Percentiles rank a stretch among this genome's conserved stretches.
These are phyloP conservation scores for Raphanus sativus DNA, from an alignment of 345 rosid genomes.

Conservation along the genomic window DNA sequence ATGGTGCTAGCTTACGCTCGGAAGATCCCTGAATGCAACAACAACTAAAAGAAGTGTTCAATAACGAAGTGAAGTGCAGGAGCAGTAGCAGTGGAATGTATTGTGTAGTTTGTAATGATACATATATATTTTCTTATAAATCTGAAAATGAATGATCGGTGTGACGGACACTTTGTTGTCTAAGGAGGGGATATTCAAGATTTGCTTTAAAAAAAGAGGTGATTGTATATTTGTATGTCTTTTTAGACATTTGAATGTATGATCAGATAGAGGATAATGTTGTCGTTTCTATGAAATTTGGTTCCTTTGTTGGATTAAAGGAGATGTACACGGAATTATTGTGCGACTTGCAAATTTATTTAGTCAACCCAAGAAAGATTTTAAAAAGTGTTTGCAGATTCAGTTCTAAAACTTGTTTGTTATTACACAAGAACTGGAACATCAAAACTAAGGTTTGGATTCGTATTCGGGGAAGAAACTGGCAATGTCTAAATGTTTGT, in stretches of 20 bases:
- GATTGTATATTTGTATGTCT: neutral
- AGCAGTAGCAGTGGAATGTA: neutral
- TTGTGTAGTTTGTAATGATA: conserved; percentile 10
- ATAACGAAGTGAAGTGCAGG: conserved; percentile 17
- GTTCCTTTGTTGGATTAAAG: conserved; percentile 24
- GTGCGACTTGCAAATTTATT: conserved; percentile 10
- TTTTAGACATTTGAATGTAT: conserved; percentile 19
- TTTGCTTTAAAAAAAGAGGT: neutral
- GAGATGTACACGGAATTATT: conserved; percentile 17
- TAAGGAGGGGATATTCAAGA: conserved; percentile 5
- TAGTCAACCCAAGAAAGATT: neutral
- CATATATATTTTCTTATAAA: neutral
- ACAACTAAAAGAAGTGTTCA: conserved; percentile 19
- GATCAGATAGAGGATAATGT: conserved; percentile 23
- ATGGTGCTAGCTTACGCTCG: conserved; percentile 84
- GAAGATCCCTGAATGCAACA: conserved; percentile 42
- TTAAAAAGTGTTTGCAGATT: neutral
- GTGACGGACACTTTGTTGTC: conserved; percentile 3
- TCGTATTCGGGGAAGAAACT: no score
- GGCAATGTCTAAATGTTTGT: no score
- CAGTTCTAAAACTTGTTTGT: neutral
- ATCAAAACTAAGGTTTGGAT: neutral
- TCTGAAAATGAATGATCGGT: conserved; percentile 14
- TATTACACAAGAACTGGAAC: neutral
- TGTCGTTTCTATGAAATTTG: conserved; percentile 22